These are phyloP conservation scores for Metschnikowia dekortorum DNA, from an alignment of 805 yeast genomes.

Conservation along the genomic window DNA sequence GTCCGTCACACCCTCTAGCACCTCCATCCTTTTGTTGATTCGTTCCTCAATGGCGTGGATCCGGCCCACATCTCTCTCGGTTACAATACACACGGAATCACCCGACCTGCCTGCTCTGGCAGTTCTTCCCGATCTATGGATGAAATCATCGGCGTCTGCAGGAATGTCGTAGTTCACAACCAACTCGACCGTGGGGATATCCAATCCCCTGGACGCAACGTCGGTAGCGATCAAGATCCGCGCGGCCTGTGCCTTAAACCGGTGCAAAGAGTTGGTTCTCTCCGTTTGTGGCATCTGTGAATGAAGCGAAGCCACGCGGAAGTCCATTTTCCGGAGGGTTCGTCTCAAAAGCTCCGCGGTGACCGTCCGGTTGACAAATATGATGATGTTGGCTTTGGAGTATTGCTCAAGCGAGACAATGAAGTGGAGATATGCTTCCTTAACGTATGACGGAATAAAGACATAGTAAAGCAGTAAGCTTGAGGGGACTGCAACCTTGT, in stretches of 20 bases:
- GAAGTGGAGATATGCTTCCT: conserved; percentile 80
- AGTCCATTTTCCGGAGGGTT: conserved; percentile 64
- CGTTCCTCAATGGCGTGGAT: conserved; percentile 84
- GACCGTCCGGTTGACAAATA: conserved; percentile 85
- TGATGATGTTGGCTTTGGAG: conserved; percentile 65
- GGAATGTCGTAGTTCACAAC: conserved; percentile 93
- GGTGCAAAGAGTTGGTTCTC: conserved; percentile 83
- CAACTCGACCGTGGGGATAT: conserved; percentile 87
- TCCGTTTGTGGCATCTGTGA: conserved; percentile 93
- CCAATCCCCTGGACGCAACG: conserved; percentile 96
- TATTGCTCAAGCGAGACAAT: conserved; percentile 60
- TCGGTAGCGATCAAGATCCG: conserved; percentile 91
- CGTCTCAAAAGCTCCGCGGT: conserved; percentile 87
- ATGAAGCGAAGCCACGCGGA: conserved; percentile 85
- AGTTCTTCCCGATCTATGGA: conserved; percentile 97
- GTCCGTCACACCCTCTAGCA: conserved; percentile 68
- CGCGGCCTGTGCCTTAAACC: conserved; percentile 94
- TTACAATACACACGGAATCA: conserved; percentile 73
- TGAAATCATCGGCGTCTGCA: conserved; percentile 92
- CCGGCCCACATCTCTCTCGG: conserved; percentile 80
- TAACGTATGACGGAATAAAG: conserved; percentile 80
- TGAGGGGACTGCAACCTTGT: conserved; percentile 75
- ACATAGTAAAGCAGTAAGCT: conserved; percentile 63
- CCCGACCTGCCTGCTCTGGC: conserved; percentile 96
- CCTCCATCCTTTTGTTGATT: conserved; percentile 73